These are phyloP conservation scores for Trichoderma sp. DNA, from an alignment of 2,329 filamentous ascomycete species.

Conservation along the genomic window DNA sequence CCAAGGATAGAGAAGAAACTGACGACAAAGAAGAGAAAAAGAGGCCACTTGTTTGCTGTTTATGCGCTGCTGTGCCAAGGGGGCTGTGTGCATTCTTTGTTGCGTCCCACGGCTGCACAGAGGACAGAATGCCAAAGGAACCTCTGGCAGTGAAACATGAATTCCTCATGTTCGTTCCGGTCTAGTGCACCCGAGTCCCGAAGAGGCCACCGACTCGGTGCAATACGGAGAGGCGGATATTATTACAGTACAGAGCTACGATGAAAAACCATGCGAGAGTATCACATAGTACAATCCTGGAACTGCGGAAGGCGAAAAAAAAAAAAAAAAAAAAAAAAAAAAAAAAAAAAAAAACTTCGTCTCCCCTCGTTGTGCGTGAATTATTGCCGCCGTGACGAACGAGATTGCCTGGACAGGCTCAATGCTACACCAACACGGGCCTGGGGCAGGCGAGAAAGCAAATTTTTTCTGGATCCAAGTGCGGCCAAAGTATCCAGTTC, in stretches of 20 bases:
- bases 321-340: background rate
- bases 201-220: background rate
- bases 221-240: too few relatives aligned
- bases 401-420: background rate
- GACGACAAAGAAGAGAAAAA: background rate
- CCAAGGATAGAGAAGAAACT: background rate
- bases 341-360: background rate
- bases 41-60: background rate
- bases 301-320: background rate
- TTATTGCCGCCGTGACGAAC: background rate
- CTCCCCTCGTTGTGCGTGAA: background rate
- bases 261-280: background rate
- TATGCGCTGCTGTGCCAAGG: background rate
- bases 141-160: constrained; percentile 8
- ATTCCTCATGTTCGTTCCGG: constrained; percentile 4
- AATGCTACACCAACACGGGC: constrained; percentile 9
- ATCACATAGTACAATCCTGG: background rate
- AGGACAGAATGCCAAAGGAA: background rate
- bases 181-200: background rate
- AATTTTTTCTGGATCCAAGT: constrained; percentile 15
- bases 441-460: constrained; percentile 5
- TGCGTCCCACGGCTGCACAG: background rate
- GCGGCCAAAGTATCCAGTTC: constrained; percentile 15
- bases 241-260: background rate
- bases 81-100: constrained; percentile 1